Evolutionary conservation across 75 land plant genomes (phyloP).

Genomic region (Cupressus sempervirens): DNA sequence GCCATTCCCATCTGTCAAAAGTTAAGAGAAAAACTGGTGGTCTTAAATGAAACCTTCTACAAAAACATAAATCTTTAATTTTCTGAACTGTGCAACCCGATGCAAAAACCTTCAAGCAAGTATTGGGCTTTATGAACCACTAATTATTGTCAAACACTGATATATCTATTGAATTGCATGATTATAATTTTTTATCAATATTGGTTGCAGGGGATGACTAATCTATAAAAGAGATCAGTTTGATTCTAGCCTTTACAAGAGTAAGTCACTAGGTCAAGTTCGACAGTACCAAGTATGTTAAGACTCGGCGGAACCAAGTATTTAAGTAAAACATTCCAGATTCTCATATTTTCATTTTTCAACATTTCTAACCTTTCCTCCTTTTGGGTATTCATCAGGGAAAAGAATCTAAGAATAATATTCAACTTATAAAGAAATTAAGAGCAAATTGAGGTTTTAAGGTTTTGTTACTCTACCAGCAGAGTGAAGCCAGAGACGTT

Average conservation of each 20-base stretch:
- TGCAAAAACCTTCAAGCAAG: no score
- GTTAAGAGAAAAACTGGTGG: not conserved
- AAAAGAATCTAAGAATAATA: not conserved
- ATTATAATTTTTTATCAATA: no score
- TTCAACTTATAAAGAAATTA: not conserved
- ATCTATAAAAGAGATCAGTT: not conserved
- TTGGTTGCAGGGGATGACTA: not conserved
- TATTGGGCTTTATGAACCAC: no score
- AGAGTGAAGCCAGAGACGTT: conserved; percentile 55
- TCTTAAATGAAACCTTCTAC: not conserved
- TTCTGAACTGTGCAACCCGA: no score
- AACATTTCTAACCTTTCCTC: no score
- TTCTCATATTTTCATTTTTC: not conserved
- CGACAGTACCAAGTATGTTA: not conserved
- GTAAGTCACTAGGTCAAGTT: not conserved
- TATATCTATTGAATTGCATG: no score
- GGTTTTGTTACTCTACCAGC: conserved; percentile 23
- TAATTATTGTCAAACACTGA: no score
- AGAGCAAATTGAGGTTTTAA: not conserved
- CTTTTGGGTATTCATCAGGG: not conserved
- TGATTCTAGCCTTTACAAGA: not conserved
- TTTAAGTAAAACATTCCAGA: not conserved
- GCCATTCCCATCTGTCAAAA: not conserved
- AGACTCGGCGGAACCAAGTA: not conserved
- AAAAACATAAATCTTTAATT: not conserved